phyloP scores from a whole-genome alignment of 2,329 filamentous ascomycete genomes.

The Ciborinia camelliae region DNA sequence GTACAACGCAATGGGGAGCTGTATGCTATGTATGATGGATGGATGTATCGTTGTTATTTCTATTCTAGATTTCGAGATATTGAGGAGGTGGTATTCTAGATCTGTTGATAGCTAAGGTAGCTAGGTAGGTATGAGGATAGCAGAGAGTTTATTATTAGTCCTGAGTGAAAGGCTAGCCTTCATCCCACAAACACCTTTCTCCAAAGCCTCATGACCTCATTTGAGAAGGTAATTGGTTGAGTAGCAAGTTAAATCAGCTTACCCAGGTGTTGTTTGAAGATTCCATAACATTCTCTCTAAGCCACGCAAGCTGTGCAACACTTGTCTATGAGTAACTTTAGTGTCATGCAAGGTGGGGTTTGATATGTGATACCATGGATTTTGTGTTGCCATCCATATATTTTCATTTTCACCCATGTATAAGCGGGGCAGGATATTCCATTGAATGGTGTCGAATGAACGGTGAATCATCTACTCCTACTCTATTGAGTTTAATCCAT shows the following conservation, averaged over 20 bases:
- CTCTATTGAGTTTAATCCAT: not conserved
- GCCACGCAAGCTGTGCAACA: slow-evolving; percentile 8
- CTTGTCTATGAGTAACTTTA: slow-evolving; percentile 1
- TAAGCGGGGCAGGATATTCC: not conserved
- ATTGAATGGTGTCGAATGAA: too few relatives aligned
- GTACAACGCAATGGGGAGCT: slow-evolving; percentile 1
- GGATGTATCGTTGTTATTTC: not conserved
- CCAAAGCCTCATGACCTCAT: not conserved
- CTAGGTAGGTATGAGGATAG: too few relatives aligned
- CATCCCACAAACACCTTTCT: not conserved
- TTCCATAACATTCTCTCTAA: not conserved
- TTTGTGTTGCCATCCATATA: not conserved
- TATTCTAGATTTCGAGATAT: not conserved
- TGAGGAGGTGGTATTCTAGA: too few relatives aligned
- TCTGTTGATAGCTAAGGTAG: too few relatives aligned
- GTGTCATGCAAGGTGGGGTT: not conserved
- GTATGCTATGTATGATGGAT: not conserved
- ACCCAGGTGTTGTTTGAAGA: not conserved
- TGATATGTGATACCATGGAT: not conserved
- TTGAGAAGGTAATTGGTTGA: not conserved
- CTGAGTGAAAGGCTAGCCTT: too few relatives aligned
- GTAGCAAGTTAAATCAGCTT: not conserved
- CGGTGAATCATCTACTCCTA: not conserved
- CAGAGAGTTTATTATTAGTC: too few relatives aligned
- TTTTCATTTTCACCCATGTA: not conserved